Conservation (phyloP, 805 yeast genomes). For the Jamesozyma rosinii region DNA sequence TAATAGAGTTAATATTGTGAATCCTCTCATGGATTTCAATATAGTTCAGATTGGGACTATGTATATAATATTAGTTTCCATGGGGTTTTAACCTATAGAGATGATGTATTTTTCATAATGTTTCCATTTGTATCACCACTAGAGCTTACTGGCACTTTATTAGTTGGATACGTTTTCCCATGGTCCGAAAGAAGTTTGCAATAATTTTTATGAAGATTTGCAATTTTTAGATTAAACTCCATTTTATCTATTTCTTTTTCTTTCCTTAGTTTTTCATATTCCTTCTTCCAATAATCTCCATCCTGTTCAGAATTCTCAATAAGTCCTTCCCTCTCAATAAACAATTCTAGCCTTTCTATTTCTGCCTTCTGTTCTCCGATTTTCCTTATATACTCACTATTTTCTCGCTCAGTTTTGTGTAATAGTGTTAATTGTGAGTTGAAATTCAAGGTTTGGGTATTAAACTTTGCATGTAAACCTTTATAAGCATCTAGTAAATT, state of each 20-base stretch:
- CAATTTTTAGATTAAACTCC: neutral
- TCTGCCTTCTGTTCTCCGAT: slow-evolving; percentile 1
- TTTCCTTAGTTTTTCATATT: slow-evolving; percentile 2
- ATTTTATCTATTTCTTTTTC: neutral
- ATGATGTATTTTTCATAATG: no score
- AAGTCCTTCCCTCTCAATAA: no score
- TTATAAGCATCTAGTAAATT: slow-evolving; percentile 2
- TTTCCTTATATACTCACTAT: neutral
- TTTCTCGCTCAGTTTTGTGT: neutral
- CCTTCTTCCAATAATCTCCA: slow-evolving; percentile 3
- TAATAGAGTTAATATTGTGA: no score
- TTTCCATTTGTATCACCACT: no score
- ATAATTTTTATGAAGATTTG: slow-evolving; percentile 5
- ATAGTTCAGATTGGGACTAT: no score
- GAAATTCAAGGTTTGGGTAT: neutral
- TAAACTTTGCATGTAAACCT: neutral
- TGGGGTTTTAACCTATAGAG: no score
- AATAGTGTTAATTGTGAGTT: neutral
- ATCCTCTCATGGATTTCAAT: no score
- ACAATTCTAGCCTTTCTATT: neutral
- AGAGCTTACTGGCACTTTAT: no score
- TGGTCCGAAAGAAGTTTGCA: slow-evolving; percentile 4
- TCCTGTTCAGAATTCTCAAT: neutral
- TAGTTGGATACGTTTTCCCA: no score
- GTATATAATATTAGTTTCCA: no score